phyloP scores from a whole-genome alignment of 805 yeast species.

The Ogataea paradorogensis region DNA sequence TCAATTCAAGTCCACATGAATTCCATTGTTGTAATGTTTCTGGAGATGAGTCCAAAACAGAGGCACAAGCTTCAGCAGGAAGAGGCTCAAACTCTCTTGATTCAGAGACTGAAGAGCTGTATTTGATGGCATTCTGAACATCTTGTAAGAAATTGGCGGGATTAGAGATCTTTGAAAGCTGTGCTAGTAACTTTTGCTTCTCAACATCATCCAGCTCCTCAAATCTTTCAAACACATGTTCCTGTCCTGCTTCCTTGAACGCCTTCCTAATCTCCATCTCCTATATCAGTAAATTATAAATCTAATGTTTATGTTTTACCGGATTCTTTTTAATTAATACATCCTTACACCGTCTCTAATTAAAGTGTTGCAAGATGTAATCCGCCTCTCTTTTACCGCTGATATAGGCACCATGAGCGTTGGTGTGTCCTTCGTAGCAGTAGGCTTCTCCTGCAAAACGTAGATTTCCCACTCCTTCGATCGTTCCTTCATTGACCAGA shows the following conservation, averaged over 20 bases:
- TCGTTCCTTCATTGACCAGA: slow-evolving; percentile 30
- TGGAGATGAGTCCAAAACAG: slow-evolving; percentile 39
- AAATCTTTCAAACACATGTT: slow-evolving; percentile 50
- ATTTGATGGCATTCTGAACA: slow-evolving; percentile 45
- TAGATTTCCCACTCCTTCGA: slow-evolving; percentile 35
- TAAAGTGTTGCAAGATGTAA: slow-evolving; percentile 5
- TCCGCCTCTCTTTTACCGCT: slow-evolving; percentile 50
- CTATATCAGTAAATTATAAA: neutral
- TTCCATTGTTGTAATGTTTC: slow-evolving; percentile 32
- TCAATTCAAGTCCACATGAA: slow-evolving; percentile 60
- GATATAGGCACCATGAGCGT: slow-evolving; percentile 54
- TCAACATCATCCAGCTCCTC: slow-evolving; percentile 37
- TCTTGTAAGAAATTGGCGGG: slow-evolving; percentile 41
- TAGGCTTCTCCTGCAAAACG: slow-evolving; percentile 59
- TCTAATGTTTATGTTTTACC: slow-evolving; percentile 4
- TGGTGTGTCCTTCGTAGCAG: slow-evolving; percentile 47
- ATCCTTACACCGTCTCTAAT: neutral
- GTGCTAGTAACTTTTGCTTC: slow-evolving; percentile 37
- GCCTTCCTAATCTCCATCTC: slow-evolving; percentile 4
- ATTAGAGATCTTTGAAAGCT: slow-evolving; percentile 40
- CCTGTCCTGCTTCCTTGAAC: slow-evolving; percentile 48
- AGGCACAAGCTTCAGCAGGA: slow-evolving; percentile 52
- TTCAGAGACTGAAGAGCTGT: slow-evolving; percentile 24
- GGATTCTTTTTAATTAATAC: neutral
- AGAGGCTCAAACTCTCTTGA: slow-evolving; percentile 42